phyloP scores from a whole-genome alignment of 2,329 filamentous ascomycete species.

The Alternaria sp. region DNA sequence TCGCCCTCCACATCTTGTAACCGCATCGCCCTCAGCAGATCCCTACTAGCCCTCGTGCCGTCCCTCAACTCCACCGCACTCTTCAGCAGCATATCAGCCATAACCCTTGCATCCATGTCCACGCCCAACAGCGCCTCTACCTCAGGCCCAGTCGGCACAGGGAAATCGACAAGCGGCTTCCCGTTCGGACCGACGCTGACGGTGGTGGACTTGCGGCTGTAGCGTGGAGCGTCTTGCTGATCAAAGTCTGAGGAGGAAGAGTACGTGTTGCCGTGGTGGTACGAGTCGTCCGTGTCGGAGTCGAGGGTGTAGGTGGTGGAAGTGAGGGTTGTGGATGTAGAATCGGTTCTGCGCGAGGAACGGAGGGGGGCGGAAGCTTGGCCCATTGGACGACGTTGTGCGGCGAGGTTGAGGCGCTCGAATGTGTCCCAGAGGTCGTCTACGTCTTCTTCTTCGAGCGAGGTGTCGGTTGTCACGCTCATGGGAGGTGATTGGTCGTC shows the following conservation, averaged over 20 bases:
- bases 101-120: slow-evolving; percentile 19
- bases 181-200: slow-evolving; percentile 42
- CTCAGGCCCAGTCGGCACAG: slow-evolving; percentile 38
- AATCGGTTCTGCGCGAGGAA: slow-evolving; percentile 24
- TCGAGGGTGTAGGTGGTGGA: slow-evolving; percentile 2
- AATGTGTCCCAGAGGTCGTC: slow-evolving; percentile 46
- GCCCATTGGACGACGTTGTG: slow-evolving; percentile 18
- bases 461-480: slow-evolving; percentile 40
- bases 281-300: slow-evolving; percentile 21
- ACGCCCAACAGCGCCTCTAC: slow-evolving; percentile 32
- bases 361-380: slow-evolving; percentile 15
- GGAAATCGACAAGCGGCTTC: slow-evolving; percentile 43
- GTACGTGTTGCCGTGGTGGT: slow-evolving; percentile 19
- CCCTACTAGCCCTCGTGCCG: slow-evolving; percentile 36
- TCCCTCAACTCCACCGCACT: slow-evolving; percentile 39
- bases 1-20: slow-evolving; percentile 34
- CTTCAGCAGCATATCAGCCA: slow-evolving; percentile 40
- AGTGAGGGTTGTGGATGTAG: slow-evolving; percentile 19
- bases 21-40: slow-evolving; percentile 41
- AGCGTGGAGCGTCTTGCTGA: slow-evolving; percentile 10
- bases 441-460: slow-evolving; percentile 43
- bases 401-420: slow-evolving; percentile 26
- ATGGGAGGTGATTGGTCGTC: slow-evolving; percentile 42
- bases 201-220: slow-evolving; percentile 20
- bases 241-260: slow-evolving; percentile 27